These are phyloP conservation scores for Podaxis sp. DNA, from an alignment of 768 basidiomycete species.

Conservation along the genomic window DNA sequence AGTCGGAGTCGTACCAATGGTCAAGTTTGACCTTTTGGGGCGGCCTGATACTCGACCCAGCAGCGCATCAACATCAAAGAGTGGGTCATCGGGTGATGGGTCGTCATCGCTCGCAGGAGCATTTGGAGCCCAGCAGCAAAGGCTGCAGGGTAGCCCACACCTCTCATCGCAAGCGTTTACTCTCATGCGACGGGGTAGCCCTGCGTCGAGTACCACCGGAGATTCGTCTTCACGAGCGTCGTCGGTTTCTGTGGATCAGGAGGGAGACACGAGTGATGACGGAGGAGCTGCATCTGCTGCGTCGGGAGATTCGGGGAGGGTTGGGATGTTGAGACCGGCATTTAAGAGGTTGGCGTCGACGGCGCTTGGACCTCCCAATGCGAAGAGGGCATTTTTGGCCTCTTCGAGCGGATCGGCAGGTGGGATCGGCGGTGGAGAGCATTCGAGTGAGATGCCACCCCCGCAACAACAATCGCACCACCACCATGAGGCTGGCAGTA, in stretches of 20 bases:
- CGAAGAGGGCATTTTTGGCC: slow-evolving; percentile 38
- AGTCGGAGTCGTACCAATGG: not conserved
- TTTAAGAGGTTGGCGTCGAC: slow-evolving; percentile 77
- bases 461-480: not conserved
- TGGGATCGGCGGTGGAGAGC: not conserved
- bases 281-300: slow-evolving; percentile 19
- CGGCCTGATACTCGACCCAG: slow-evolving; percentile 22
- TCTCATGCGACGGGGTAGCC: slow-evolving; percentile 25
- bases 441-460: not conserved
- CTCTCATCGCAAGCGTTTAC: slow-evolving; percentile 24
- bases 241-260: slow-evolving; percentile 33
- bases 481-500: not conserved
- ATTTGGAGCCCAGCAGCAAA: slow-evolving; percentile 28
- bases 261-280: slow-evolving; percentile 10
- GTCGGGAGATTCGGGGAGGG: slow-evolving; percentile 24
- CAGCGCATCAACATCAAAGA: slow-evolving; percentile 28
- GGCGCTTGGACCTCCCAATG: slow-evolving; percentile 59
- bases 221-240: slow-evolving; percentile 27
- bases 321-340: slow-evolving; percentile 48
- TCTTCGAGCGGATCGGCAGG: not conserved
- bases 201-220: slow-evolving; percentile 7
- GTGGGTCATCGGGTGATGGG: slow-evolving; percentile 28
- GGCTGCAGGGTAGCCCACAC: slow-evolving; percentile 6
- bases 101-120: slow-evolving; percentile 41
- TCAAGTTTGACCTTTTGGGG: slow-evolving; percentile 6